A percentile compares a stretch with the other conserved stretches of the same genome.
phyloP scores from a whole-genome alignment of 768 basidiomycete genomes.

The Strobilomyces confusus region DNA sequence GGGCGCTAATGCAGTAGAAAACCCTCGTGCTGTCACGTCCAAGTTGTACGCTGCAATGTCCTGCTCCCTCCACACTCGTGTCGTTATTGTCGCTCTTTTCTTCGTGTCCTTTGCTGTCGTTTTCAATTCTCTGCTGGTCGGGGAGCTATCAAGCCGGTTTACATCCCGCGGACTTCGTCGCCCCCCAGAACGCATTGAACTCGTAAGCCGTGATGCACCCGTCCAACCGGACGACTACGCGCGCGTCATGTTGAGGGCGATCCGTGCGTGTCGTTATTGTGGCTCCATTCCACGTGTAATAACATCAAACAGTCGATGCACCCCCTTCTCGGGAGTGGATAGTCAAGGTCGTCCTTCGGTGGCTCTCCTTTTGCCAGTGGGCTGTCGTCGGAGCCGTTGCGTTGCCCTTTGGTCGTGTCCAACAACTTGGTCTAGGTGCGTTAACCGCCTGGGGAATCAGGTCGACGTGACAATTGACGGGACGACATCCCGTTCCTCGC shows the following conservation, averaged over 20 bases:
- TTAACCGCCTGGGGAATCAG: neutral
- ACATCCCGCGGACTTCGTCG: neutral
- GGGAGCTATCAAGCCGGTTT: neutral
- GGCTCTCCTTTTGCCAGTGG: constrained; percentile 8
- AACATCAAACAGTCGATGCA: constrained; percentile 9
- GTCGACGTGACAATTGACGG: neutral
- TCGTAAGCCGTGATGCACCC: neutral
- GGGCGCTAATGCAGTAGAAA: neutral
- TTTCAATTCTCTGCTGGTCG: neutral
- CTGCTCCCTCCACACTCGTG: neutral
- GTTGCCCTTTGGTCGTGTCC: neutral
- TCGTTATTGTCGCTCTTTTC: neutral
- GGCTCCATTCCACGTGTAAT: neutral
- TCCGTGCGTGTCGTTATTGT: constrained; percentile 11
- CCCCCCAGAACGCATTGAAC: neutral
- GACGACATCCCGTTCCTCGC: neutral
- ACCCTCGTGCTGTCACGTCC: neutral
- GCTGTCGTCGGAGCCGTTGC: neutral
- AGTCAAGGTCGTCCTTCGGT: constrained; percentile 6
- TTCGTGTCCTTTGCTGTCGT: neutral
- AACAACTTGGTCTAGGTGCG: neutral
- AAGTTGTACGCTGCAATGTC: neutral
- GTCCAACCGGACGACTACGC: neutral
- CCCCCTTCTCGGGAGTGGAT: constrained; percentile 17
- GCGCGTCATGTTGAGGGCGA: constrained; percentile 9